Percentiles rank a stretch among this genome's conserved stretches.
Conservation (phyloP, 768 basidiomycete genomes). For the Cytidiella melzeri region DNA sequence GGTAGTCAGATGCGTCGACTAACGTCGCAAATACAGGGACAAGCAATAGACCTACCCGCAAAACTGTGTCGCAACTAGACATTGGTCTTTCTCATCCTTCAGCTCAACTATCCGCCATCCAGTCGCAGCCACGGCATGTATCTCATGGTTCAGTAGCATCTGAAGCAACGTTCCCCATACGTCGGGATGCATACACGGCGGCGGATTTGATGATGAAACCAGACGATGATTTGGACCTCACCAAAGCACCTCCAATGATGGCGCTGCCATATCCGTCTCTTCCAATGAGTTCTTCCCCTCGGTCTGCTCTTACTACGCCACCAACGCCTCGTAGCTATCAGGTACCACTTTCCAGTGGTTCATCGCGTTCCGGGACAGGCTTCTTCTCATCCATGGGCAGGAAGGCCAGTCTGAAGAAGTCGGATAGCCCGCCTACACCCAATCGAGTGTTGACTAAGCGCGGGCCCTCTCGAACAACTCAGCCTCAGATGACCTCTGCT, state of each 20-base stretch:
- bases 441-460: slow-evolving; percentile 32
- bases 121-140: slow-evolving; percentile 52
- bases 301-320: slow-evolving; percentile 31
- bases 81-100: slow-evolving; percentile 5
- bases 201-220: slow-evolving; percentile 59
- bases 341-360: slow-evolving; percentile 19
- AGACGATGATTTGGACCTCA: slow-evolving; percentile 41
- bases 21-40: background rate
- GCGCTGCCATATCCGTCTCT: slow-evolving; percentile 71
- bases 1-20: background rate
- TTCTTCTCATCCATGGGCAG: slow-evolving; percentile 76
- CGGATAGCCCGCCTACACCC: slow-evolving; percentile 26
- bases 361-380: slow-evolving; percentile 40
- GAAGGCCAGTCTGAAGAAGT: slow-evolving; percentile 52
- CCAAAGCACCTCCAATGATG: slow-evolving; percentile 47
- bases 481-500: slow-evolving; percentile 25
- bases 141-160: slow-evolving; percentile 70
- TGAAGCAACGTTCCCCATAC: slow-evolving; percentile 72
- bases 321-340: slow-evolving; percentile 28
- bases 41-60: background rate
- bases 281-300: slow-evolving; percentile 32
- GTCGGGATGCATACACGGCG: slow-evolving; percentile 71
- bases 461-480: slow-evolving; percentile 28
- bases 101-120: slow-evolving; percentile 12
- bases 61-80: background rate